Evolutionary conservation across 2,329 filamentous ascomycete species (phyloP).

Genomic region (Phialocephala sp.): DNA sequence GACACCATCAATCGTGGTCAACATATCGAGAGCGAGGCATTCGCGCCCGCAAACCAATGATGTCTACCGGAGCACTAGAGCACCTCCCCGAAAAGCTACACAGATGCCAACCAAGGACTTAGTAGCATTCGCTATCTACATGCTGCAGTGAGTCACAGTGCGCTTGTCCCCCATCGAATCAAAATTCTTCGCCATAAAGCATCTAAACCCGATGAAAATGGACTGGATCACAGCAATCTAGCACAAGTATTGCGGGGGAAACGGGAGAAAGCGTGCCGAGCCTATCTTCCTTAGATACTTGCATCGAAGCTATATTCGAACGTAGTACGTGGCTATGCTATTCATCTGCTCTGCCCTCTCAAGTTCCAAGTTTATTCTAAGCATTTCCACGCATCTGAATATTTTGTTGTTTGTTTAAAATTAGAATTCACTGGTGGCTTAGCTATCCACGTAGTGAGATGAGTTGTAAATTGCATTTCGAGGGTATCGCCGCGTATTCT

Average conservation of each 20-base stretch:
- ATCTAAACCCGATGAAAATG: background rate
- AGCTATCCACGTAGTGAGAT: background rate
- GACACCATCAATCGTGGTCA: background rate
- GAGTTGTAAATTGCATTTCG: background rate
- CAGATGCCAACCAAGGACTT: background rate
- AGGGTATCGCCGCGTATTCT: background rate
- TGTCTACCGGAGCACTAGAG: background rate
- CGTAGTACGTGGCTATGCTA: background rate
- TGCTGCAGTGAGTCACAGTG: background rate
- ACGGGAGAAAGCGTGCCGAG: background rate
- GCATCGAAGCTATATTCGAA: too few species aligned
- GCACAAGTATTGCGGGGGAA: background rate
- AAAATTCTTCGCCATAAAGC: background rate
- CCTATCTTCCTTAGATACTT: too few species aligned
- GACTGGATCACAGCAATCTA: background rate
- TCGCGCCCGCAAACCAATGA: background rate
- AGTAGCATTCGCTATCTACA: background rate
- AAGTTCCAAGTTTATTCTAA: background rate
- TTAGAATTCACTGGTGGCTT: constrained; percentile 2
- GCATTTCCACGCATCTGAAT: background rate
- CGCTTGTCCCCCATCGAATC: background rate
- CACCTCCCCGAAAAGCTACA: background rate
- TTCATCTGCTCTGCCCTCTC: background rate
- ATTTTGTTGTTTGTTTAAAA: background rate
- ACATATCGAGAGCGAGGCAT: background rate